A percentile compares a stretch with the other conserved stretches of the same genome.
phyloP scores from a whole-genome alignment of 169 alveolate genomes.

The Eimeria necatrix region DNA sequence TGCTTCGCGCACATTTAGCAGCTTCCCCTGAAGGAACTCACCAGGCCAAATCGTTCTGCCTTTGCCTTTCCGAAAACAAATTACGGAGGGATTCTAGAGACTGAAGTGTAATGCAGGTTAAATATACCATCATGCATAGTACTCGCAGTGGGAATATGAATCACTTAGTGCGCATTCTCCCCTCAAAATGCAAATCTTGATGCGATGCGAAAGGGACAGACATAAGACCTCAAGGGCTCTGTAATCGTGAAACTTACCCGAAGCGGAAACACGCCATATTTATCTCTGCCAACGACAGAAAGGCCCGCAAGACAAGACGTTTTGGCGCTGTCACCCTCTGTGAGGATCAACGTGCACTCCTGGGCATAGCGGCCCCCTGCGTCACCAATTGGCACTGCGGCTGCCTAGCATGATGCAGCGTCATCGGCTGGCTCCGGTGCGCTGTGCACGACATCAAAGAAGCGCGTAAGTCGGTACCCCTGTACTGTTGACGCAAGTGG shows the following conservation, averaged over 20 bases:
- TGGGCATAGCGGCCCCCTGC: conserved; percentile 95
- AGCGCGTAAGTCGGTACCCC: not conserved
- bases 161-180: no score
- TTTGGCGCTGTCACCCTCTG: conserved; percentile 99
- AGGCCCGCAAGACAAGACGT: conserved; percentile 99
- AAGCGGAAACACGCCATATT: conserved; percentile 99
- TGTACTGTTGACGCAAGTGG: not conserved
- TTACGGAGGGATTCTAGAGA: not conserved
- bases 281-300: conserved; percentile 99
- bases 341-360: conserved; percentile 98
- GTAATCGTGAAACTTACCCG: conserved; percentile 18
- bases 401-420: not conserved
- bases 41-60: not conserved
- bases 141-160: no score
- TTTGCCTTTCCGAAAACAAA: not conserved
- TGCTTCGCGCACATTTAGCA: conserved; percentile 99
- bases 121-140: no score
- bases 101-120: no score
- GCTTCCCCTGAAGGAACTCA: conserved; percentile 95
- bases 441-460: not conserved
- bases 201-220: no score
- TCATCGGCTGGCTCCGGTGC: no score
- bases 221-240: no score
- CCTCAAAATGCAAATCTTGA: no score
- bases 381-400: not conserved